Base-by-base conservation (phyloP, 1,284 basidiomycete species). In the Naganishia cerealis region DNA sequence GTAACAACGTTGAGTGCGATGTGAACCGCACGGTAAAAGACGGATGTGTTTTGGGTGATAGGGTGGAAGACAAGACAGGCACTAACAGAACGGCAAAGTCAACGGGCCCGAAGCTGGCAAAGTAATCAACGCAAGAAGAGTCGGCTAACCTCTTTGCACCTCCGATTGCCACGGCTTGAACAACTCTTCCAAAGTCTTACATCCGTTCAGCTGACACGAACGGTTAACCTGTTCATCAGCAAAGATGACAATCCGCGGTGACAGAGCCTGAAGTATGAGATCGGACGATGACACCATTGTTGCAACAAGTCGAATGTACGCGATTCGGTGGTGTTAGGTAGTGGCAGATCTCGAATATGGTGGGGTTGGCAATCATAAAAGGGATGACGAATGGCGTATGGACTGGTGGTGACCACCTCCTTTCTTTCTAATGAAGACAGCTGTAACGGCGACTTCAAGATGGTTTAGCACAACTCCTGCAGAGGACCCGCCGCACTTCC, bases 101-200 rank as follows among this genome's bases (percentile, higher is more conserved):
- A 29, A 33, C 15, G 15, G 13, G 15, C 4, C 42, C 10, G 24
- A 4, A 10, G 46, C 18, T 18, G 46, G n/a, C 38, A 33, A 29
- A 43, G n/a, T n/a, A n/a, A n/a, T n/a, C n/a, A n/a, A n/a, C n/a
- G n/a, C n/a, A n/a, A 48, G 26, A 12, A n/a, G 21, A 15, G 12
- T 8, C 0, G n/a, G 40, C 46, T 26, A 42, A 80, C 80, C 80
- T 67, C 78, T 67, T 71, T 81, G 79, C 3, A 79, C 75, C 0
- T 72, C 72, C 2, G 76, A 74, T 70, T 80, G 79, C 79, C 80
- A 81, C 40, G 80, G 80, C 26, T 78, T 73, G 48, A 81, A 73
- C 15, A 81, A 74, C 72, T 81, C 78, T 16, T 79, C 78, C 50
- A 81, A 71, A 10, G 79, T 78, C 40, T 72, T 69, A 70, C 79